Evolutionary conservation across 2,329 filamentous ascomycete genomes (phyloP).

Genomic region (Paramyrothecium roridum): DNA sequence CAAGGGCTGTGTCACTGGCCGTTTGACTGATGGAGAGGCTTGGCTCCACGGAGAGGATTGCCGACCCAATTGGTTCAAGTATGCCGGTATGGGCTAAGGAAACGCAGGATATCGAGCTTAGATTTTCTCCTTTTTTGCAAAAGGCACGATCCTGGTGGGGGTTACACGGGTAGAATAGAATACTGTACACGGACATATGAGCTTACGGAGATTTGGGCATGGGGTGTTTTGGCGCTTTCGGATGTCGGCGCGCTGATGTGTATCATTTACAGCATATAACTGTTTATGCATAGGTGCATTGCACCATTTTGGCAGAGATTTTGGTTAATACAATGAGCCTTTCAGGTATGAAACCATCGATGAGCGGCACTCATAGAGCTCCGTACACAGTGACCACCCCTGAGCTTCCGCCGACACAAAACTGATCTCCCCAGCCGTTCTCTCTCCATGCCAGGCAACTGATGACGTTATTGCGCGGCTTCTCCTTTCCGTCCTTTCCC

Average conservation of each 20-base stretch:
- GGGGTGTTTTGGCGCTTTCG: constrained; percentile 14
- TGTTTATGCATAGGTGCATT: too few species aligned
- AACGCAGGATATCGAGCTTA: background rate
- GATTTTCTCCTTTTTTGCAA: background rate
- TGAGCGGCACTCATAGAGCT: constrained; percentile 13
- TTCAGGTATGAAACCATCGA: too few species aligned
- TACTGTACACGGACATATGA: constrained; percentile 7
- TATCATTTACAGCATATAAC: background rate
- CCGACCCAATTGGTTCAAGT: constrained; percentile 96
- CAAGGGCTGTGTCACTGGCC: constrained; percentile 78
- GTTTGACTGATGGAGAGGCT: constrained; percentile 83
- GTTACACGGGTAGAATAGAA: too few species aligned
- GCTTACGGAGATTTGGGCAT: background rate
- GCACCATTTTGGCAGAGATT: too few species aligned
- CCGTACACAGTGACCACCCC: constrained; percentile 65
- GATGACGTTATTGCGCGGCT: constrained; percentile 55
- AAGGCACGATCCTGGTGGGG: background rate
- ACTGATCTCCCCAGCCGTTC: constrained; percentile 60
- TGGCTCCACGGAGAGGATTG: constrained; percentile 91
- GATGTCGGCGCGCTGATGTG: background rate
- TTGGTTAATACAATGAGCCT: too few species aligned
- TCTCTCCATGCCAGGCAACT: constrained; percentile 64
- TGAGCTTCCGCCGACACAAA: constrained; percentile 63
- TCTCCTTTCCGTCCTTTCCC: constrained; percentile 59
- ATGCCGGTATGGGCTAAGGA: constrained; percentile 71